phyloP scores from a whole-genome alignment of 2,329 filamentous ascomycete genomes.

The Pseudopyricularia javanii region DNA sequence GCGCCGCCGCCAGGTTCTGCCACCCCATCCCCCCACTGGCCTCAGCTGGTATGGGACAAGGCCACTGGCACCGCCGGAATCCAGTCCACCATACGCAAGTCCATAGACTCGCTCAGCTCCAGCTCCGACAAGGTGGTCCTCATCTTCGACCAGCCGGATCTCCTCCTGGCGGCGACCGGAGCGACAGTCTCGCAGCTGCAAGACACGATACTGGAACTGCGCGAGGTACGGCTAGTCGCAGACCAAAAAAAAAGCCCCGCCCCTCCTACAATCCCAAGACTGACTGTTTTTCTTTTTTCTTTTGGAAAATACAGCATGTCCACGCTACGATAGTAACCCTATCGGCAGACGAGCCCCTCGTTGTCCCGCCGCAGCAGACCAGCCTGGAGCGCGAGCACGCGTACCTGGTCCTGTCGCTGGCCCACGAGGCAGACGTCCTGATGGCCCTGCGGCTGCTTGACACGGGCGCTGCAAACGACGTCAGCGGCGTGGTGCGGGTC shows the following conservation, averaged over 20 bases:
- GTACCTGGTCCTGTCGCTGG: slow-evolving; percentile 56
- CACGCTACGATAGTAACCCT: slow-evolving; percentile 56
- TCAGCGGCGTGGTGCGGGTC: slow-evolving; percentile 75
- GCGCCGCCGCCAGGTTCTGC: not conserved
- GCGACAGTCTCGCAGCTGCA: slow-evolving; percentile 30
- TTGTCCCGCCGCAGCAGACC: slow-evolving; percentile 47
- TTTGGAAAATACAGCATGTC: slow-evolving; percentile 31
- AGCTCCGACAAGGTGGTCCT: slow-evolving; percentile 34
- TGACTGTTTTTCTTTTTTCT: not conserved
- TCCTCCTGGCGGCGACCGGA: slow-evolving; percentile 47
- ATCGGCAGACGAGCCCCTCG: slow-evolving; percentile 62
- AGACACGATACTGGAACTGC: slow-evolving; percentile 43
- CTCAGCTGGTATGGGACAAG: not conserved
- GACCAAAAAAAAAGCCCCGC: not conserved
- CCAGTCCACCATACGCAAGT: slow-evolving; percentile 18
- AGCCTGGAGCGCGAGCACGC: slow-evolving; percentile 59
- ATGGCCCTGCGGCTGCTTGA: slow-evolving; percentile 66
- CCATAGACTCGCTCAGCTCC: slow-evolving; percentile 21
- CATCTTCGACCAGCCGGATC: slow-evolving; percentile 53
- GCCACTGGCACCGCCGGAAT: not conserved
- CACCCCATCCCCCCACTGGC: not conserved
- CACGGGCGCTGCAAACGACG: slow-evolving; percentile 79
- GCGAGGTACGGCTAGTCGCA: slow-evolving; percentile 51
- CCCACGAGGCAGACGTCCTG: slow-evolving; percentile 63
- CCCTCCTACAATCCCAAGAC: not conserved